These are phyloP conservation scores for Myrica gale DNA, from an alignment of 306 rosid genomes.

Conservation along the genomic window DNA sequence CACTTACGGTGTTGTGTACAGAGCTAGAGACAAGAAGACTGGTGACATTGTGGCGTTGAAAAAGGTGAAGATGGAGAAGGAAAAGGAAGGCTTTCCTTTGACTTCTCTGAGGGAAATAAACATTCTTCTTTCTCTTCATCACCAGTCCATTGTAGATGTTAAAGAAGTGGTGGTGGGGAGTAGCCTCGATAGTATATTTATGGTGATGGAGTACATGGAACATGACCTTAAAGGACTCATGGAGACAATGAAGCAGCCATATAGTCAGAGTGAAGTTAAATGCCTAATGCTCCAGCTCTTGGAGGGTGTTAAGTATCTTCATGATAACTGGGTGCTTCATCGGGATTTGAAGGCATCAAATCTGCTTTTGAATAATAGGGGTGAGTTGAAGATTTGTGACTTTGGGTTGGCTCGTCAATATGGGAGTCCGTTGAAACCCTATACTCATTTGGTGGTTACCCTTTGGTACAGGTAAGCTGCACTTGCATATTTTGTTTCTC, in stretches of 20 bases:
- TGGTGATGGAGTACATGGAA: constrained; percentile 99
- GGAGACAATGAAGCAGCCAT: constrained; percentile 98
- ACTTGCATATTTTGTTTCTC: constrained; percentile 15
- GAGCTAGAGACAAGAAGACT: constrained; percentile 87
- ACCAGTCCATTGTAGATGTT: constrained; percentile 91
- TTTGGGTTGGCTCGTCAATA: constrained; percentile 98
- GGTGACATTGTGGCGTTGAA: constrained; percentile 95
- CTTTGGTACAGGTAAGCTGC: constrained; percentile 96
- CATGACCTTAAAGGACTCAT: constrained; percentile 95
- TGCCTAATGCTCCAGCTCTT: constrained; percentile 95
- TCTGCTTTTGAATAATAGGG: constrained; percentile 85
- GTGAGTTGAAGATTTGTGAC: constrained; percentile 97
- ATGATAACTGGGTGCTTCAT: constrained; percentile 99
- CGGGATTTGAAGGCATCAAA: constrained; percentile 97
- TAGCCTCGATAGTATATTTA: constrained; percentile 96
- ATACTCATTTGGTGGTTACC: constrained; percentile 97
- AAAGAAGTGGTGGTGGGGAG: constrained; percentile 99
- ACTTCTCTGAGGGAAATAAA: constrained; percentile 99
- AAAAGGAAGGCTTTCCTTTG: constrained; percentile 94
- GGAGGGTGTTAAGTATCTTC: constrained; percentile 95
- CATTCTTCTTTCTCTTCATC: constrained; percentile 96
- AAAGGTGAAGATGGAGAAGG: constrained; percentile 99
- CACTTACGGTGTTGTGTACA: constrained; percentile 96
- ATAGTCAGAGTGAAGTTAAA: constrained; percentile 98
- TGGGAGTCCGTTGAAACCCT: constrained; percentile 97